Evolutionary conservation across 2,329 filamentous ascomycete species (phyloP).

Genomic region (Aspergillus sojae): DNA sequence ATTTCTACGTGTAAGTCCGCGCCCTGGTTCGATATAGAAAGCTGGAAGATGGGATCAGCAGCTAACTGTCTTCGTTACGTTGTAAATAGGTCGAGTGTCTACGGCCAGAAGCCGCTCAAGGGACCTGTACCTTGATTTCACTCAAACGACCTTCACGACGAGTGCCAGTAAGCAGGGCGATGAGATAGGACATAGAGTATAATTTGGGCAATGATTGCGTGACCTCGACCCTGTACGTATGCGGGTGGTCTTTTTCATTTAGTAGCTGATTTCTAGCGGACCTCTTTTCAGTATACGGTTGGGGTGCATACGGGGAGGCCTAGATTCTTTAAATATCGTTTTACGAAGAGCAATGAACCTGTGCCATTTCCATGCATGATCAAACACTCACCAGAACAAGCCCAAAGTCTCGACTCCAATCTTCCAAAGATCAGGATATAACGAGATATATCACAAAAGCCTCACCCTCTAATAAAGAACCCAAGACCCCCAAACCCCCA

Average conservation of each 20-base stretch:
- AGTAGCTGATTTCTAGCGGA: background rate
- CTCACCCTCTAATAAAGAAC: background rate
- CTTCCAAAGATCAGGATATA: too few relatives aligned
- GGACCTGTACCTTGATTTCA: background rate
- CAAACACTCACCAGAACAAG: background rate
- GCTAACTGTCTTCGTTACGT: too few relatives aligned
- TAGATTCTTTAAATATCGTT: background rate
- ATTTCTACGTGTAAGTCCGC: conserved; percentile 26
- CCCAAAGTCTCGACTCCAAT: background rate
- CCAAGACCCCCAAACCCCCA: background rate
- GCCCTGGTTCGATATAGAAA: background rate
- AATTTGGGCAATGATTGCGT: background rate
- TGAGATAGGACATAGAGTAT: background rate
- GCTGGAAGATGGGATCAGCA: background rate
- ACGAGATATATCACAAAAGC: background rate
- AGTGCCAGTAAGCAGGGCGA: background rate
- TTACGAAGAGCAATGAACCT: background rate
- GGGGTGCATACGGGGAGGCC: background rate
- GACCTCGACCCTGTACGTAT: background rate
- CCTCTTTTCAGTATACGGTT: background rate
- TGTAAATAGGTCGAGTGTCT: conserved; percentile 18
- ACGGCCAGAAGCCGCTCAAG: conserved; percentile 21
- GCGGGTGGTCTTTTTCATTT: background rate
- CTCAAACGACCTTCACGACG: background rate
- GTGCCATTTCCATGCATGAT: background rate